phyloP scores from a whole-genome alignment of 495 filamentous ascomycete genomes.

The Xylaria flabelliformis region DNA sequence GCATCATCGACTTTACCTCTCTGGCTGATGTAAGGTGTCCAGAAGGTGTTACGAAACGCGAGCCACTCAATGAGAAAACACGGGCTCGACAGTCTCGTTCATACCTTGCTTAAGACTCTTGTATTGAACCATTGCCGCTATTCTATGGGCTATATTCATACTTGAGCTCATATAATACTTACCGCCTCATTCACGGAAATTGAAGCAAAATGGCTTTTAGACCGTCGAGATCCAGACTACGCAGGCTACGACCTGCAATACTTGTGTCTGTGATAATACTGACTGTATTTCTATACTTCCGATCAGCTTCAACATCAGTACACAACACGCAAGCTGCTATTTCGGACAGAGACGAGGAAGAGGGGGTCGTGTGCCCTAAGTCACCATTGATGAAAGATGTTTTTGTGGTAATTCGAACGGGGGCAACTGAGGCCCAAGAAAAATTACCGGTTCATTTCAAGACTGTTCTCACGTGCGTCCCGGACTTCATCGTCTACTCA shows the following conservation, averaged over 20 bases:
- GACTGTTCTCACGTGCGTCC: constrained; percentile 27
- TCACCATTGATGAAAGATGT: constrained; percentile 29
- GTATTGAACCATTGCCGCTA: background rate
- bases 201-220: constrained; percentile 20
- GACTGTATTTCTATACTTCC: constrained; percentile 16
- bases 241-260: constrained; percentile 14
- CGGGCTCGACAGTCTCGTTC: background rate
- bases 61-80: background rate
- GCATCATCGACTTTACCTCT: background rate
- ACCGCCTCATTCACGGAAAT: background rate
- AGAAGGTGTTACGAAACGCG: constrained; percentile 1
- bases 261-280: constrained; percentile 14
- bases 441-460: constrained; percentile 27
- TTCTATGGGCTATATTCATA: background rate
- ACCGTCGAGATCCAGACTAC: constrained; percentile 23
- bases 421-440: constrained; percentile 25
- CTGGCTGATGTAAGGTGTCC: constrained; percentile 17
- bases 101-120: background rate
- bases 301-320: background rate
- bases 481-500: constrained; percentile 27
- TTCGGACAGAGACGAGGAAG: background rate
- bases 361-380: constrained; percentile 22
- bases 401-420: constrained; percentile 24
- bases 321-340: background rate
- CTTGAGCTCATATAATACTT: background rate